These are phyloP conservation scores for Cyclotella baltica DNA, from an alignment of 108 stramenopile genomes.

Conservation along the genomic window DNA sequence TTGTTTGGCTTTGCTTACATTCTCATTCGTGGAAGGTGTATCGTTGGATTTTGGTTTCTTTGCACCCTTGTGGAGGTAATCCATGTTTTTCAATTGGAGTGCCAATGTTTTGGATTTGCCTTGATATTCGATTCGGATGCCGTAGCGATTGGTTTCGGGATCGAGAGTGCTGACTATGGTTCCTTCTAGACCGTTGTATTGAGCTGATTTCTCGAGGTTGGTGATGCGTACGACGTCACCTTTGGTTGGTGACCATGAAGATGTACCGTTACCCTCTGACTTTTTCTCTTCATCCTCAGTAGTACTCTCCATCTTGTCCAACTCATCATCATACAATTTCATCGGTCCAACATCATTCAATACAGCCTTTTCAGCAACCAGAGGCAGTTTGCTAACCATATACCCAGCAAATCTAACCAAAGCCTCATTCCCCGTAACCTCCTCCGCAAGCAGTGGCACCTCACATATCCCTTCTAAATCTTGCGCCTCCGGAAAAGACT, in stretches of 20 bases:
- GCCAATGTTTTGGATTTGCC: conserved; percentile 46
- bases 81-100: conserved; percentile 39
- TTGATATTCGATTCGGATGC: conserved; percentile 40
- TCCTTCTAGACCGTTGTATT: conserved; percentile 52
- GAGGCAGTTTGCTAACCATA: conserved; percentile 41
- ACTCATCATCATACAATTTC: conserved; percentile 37
- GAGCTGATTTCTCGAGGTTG: conserved; percentile 37
- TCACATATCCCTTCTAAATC: conserved; percentile 52
- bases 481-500: conserved; percentile 39
- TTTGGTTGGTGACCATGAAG: conserved; percentile 38
- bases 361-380: conserved; percentile 1
- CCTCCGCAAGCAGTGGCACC: conserved; percentile 52
- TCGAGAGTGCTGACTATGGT: conserved; percentile 35
- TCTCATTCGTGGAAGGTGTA: not conserved
- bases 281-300: conserved; percentile 8
- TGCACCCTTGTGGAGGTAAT: conserved; percentile 36
- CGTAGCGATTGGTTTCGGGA: conserved; percentile 47
- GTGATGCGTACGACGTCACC: conserved; percentile 40
- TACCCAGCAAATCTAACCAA: conserved; percentile 33
- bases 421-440: conserved; percentile 50
- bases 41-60: conserved; percentile 38
- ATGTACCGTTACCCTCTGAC: not conserved
- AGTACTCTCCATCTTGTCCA: conserved; percentile 1
- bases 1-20: conserved; percentile 39
- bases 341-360: conserved; percentile 22